A percentile compares a stretch with the other conserved stretches of the same genome.
Evolutionary conservation across 129 eudicot genomes (phyloP).

Genomic region (Erigeron canadensis): DNA sequence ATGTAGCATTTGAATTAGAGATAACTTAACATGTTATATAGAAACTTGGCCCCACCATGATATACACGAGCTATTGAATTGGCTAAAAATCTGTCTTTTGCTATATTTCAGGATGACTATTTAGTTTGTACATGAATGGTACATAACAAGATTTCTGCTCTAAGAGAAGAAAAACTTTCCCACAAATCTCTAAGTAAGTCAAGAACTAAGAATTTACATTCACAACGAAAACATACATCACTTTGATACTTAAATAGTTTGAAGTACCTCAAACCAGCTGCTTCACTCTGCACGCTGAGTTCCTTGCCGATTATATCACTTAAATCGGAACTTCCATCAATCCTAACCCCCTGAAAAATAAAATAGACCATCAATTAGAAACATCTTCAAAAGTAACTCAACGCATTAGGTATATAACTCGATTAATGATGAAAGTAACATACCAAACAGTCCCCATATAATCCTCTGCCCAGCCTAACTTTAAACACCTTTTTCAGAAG

Average conservation of each 20-base stretch:
- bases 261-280: slow-evolving; percentile 75
- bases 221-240: neutral
- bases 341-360: slow-evolving; percentile 60
- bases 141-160: neutral
- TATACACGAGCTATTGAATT: neutral
- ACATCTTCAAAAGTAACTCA: neutral
- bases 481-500: slow-evolving; percentile 56
- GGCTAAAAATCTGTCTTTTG: neutral
- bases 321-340: slow-evolving; percentile 53
- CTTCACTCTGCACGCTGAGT: slow-evolving; percentile 70
- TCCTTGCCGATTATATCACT: slow-evolving; percentile 73
- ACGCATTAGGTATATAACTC: neutral
- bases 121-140: neutral
- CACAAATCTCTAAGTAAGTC: neutral
- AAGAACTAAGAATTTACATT: neutral
- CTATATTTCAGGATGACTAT: neutral
- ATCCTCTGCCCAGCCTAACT: slow-evolving; percentile 74
- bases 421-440: slow-evolving; percentile 13
- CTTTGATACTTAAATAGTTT: neutral
- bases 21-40: neutral
- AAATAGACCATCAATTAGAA: neutral
- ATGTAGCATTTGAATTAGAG: neutral
- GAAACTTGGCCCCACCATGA: neutral
- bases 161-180: neutral
- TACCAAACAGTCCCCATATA: slow-evolving; percentile 92